Conservation (phyloP, 139 green algal species). For the Medakamo hakoo region DNA sequence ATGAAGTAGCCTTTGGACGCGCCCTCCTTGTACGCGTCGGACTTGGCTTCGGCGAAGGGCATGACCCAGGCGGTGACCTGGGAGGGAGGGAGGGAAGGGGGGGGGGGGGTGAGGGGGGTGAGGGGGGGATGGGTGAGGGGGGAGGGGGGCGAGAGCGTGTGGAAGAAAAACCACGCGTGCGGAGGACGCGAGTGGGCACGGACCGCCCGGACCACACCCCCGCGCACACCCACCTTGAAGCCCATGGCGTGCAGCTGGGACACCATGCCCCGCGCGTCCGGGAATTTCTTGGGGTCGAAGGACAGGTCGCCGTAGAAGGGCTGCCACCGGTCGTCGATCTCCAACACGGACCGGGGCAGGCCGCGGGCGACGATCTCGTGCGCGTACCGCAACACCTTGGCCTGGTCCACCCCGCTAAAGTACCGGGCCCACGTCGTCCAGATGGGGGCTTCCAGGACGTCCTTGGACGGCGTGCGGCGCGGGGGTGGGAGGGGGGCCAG, state of each 20-base stretch:
- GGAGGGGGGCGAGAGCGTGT: too few species aligned
- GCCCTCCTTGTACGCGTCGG: slow-evolving; percentile 36
- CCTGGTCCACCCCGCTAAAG: slow-evolving; percentile 27
- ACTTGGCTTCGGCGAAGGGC: slow-evolving; percentile 42
- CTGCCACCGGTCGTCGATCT: slow-evolving; percentile 17
- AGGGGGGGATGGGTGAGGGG: too few species aligned
- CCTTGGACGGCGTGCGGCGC: slow-evolving; percentile 6
- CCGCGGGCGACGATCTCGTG: slow-evolving; percentile 31
- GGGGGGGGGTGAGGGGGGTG: too few species aligned
- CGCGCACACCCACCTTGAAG: too few species aligned
- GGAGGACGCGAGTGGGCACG: too few species aligned
- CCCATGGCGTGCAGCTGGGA: slow-evolving; percentile 35
- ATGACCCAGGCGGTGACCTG: slow-evolving; percentile 54
- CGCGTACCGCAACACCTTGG: slow-evolving; percentile 38
- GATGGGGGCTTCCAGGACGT: slow-evolving; percentile 32
- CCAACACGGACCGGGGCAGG: slow-evolving; percentile 14
- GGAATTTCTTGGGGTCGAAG: slow-evolving; percentile 39
- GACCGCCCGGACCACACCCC: too few species aligned
- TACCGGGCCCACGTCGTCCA: slow-evolving; percentile 55
- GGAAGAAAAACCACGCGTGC: too few species aligned
- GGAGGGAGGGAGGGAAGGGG: too few species aligned
- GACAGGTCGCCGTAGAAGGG: slow-evolving; percentile 27
- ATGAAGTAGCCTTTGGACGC: slow-evolving; percentile 37
- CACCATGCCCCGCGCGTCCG: slow-evolving; percentile 28
- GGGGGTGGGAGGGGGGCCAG: slow-evolving; percentile 24